These are phyloP conservation scores for Cordyceps fumosorosea DNA, from an alignment of 2,329 filamentous ascomycete genomes.

Conservation along the genomic window DNA sequence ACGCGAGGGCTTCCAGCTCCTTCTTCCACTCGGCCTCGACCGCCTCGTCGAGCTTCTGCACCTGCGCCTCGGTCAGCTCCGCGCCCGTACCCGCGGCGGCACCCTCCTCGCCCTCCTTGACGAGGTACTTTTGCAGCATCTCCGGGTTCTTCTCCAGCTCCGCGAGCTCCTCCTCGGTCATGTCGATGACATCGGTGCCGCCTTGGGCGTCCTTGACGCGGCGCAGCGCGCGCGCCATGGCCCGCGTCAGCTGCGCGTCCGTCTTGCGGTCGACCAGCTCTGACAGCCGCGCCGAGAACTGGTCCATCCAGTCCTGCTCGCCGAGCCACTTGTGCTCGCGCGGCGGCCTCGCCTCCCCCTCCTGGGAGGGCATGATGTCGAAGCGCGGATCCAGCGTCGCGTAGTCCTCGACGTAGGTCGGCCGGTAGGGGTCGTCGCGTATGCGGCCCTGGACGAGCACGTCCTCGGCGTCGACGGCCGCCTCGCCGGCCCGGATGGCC, in stretches of 20 bases:
- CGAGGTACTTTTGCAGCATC: slow-evolving; percentile 31
- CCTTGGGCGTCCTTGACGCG: slow-evolving; percentile 36
- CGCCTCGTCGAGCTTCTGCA: slow-evolving; percentile 31
- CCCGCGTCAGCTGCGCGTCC: slow-evolving; percentile 34
- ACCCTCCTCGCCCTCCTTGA: slow-evolving; percentile 24
- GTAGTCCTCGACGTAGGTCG: slow-evolving; percentile 79
- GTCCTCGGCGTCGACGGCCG: slow-evolving; percentile 67
- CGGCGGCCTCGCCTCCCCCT: slow-evolving; percentile 41
- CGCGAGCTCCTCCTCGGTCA: slow-evolving; percentile 43
- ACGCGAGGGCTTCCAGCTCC: slow-evolving; percentile 30
- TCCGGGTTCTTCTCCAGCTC: slow-evolving; percentile 34
- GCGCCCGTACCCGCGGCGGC: slow-evolving; percentile 18
- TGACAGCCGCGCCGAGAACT: slow-evolving; percentile 46
- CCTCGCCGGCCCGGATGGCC: slow-evolving; percentile 75
- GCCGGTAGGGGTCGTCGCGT: slow-evolving; percentile 63
- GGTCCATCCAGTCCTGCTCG: slow-evolving; percentile 50
- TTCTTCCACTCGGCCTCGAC: slow-evolving; percentile 30
- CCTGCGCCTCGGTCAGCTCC: slow-evolving; percentile 28
- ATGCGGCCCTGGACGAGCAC: slow-evolving; percentile 65
- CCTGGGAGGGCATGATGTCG: slow-evolving; percentile 56
- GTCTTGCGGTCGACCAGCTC: slow-evolving; percentile 36
- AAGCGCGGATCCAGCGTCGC: slow-evolving; percentile 68
- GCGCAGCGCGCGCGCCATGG: slow-evolving; percentile 36
- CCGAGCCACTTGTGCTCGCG: slow-evolving; percentile 52
- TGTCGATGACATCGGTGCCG: slow-evolving; percentile 38